Conservation (phyloP, 2,329 filamentous ascomycete genomes). For the Fusarium miscanthi region DNA sequence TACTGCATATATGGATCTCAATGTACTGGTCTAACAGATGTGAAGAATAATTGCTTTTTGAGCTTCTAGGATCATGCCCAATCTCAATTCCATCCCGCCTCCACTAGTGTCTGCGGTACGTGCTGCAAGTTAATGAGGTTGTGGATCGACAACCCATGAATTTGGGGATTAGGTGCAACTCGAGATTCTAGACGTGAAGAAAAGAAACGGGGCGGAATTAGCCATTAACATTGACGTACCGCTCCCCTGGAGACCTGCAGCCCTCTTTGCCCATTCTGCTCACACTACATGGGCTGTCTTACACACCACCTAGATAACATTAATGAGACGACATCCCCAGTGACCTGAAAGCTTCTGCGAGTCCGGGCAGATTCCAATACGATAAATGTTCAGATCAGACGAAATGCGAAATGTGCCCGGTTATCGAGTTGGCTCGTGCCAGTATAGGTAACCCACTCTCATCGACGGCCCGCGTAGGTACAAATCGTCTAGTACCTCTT, state of each 20-base stretch:
- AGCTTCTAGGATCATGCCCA: constrained; percentile 25
- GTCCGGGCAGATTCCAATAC: constrained; percentile 7
- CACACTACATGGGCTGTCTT: neutral
- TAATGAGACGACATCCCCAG: constrained; percentile 15
- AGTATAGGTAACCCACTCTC: constrained; percentile 8
- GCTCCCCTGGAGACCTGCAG: neutral
- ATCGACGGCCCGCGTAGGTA: constrained; percentile 5
- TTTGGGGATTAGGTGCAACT: constrained; percentile 14
- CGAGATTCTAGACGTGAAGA: neutral
- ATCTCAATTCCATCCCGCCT: constrained; percentile 24
- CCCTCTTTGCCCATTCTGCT: neutral
- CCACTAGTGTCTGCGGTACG: constrained; percentile 19
- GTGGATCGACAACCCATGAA: constrained; percentile 23
- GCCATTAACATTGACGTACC: neutral
- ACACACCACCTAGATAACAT: constrained; percentile 16
- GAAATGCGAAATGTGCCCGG: constrained; percentile 21
- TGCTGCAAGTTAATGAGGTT: constrained; percentile 33
- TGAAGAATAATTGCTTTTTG: constrained; percentile 37
- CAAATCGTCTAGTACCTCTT: neutral
- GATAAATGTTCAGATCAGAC: constrained; percentile 15
- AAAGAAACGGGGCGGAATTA: constrained; percentile 19
- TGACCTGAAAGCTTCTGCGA: neutral
- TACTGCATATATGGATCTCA: neutral
- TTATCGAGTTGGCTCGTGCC: constrained; percentile 21
- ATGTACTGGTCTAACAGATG: neutral